phyloP scores from a whole-genome alignment of 2,329 filamentous ascomycete genomes.

The Alternaria triticina region DNA sequence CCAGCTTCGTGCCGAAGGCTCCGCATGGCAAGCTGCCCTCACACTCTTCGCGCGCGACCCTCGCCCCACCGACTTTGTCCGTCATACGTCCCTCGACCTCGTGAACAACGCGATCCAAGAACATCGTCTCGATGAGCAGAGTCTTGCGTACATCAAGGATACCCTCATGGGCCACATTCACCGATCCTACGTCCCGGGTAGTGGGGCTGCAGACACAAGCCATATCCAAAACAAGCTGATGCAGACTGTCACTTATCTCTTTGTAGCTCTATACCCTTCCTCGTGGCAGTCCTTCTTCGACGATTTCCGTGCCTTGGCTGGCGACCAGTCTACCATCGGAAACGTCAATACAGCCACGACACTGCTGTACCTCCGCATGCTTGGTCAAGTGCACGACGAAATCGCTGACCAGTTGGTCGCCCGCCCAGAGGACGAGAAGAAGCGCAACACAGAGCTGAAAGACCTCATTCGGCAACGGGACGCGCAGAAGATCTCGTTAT shows the following conservation, averaged over 20 bases:
- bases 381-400: slow-evolving; percentile 92
- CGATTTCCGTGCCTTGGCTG: slow-evolving; percentile 81
- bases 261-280: slow-evolving; percentile 82
- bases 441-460: slow-evolving; percentile 87
- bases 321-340: slow-evolving; percentile 60
- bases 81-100: slow-evolving; percentile 87
- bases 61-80: slow-evolving; percentile 79
- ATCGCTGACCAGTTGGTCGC: slow-evolving; percentile 91
- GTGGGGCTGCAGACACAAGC: slow-evolving; percentile 69
- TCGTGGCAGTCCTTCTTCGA: slow-evolving; percentile 92
- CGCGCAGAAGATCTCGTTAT: slow-evolving; percentile 83
- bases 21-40: slow-evolving; percentile 90
- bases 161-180: slow-evolving; percentile 81
- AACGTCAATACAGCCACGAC: slow-evolving; percentile 77
- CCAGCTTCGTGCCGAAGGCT: slow-evolving; percentile 79
- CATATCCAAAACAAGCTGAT: slow-evolving; percentile 96
- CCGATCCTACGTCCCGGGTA: slow-evolving; percentile 71
- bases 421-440: slow-evolving; percentile 77
- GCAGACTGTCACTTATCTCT: slow-evolving; percentile 93
- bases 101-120: slow-evolving; percentile 90
- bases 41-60: slow-evolving; percentile 82
- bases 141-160: slow-evolving; percentile 78
- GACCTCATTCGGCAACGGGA: slow-evolving; percentile 87
- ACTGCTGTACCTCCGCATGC: slow-evolving; percentile 84
- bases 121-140: slow-evolving; percentile 74